Conservation (phyloP, 2,329 filamentous ascomycete genomes). For the Akanthomyces uredinophilus region DNA sequence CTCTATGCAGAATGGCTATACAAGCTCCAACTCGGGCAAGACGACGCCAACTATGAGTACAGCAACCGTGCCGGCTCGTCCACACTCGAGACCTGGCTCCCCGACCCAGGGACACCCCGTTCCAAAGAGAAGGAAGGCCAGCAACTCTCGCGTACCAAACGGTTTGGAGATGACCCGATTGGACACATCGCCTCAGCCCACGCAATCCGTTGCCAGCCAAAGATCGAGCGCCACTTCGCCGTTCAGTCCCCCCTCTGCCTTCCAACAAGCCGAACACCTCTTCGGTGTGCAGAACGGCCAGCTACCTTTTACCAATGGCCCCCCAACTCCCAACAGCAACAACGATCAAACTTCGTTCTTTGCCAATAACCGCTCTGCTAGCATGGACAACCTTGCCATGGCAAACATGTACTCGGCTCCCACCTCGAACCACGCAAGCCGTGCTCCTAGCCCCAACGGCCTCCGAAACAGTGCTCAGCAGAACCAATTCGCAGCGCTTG, state of each 20-base stretch:
- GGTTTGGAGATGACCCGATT: conserved; percentile 78
- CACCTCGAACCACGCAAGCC: conserved; percentile 67
- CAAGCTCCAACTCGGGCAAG: conserved; percentile 27
- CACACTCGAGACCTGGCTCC: conserved; percentile 68
- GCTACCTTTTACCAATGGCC: conserved; percentile 48
- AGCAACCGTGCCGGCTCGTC: conserved; percentile 20
- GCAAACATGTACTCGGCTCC: conserved; percentile 67
- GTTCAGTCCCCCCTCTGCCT: conserved; percentile 45
- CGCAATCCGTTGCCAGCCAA: conserved; percentile 34
- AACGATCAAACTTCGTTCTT: conserved; percentile 56
- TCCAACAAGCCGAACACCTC: conserved; percentile 40
- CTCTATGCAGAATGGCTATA: conserved; percentile 42
- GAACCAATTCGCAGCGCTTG: conserved; percentile 41
- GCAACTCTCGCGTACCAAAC: conserved; percentile 65
- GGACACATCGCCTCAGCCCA: conserved; percentile 50
- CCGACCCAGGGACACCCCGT: conserved; percentile 61
- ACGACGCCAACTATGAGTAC: conserved; percentile 26
- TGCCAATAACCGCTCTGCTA: conserved; percentile 53
- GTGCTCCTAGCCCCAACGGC: conserved; percentile 66
- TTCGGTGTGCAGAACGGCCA: conserved; percentile 40
- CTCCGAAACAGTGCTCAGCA: conserved; percentile 41
- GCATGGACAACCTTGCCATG: conserved; percentile 59
- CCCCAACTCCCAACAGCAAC: conserved; percentile 61
- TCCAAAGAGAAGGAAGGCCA: conserved; percentile 79
- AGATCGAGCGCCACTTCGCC: conserved; percentile 44